Percentiles rank a stretch among this genome's conserved stretches.
Conservation (phyloP, 257 asterid genomes). For the Datura wrightii region DNA sequence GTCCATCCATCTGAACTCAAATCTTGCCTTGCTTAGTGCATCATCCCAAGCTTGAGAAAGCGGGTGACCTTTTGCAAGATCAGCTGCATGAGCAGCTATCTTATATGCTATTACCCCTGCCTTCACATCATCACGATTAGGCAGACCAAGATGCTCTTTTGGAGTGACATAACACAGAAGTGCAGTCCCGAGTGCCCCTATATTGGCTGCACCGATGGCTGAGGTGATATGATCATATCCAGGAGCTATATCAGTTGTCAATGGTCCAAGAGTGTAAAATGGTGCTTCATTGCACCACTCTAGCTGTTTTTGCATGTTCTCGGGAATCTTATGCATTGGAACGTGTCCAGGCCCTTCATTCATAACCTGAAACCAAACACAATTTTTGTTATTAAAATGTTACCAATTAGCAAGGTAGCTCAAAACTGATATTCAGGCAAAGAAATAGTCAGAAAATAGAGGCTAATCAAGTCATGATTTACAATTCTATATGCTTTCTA, state of each 20-base stretch:
- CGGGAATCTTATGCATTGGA: slow-evolving; percentile 94
- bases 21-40: slow-evolving; percentile 92
- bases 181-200: slow-evolving; percentile 96
- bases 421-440: neutral
- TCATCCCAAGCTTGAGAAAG: slow-evolving; percentile 93
- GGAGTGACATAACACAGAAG: slow-evolving; percentile 94
- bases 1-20: slow-evolving; percentile 97
- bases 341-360: slow-evolving; percentile 96
- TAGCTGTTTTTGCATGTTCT: slow-evolving; percentile 92
- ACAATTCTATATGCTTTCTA: no score
- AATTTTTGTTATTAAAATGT: slow-evolving; percentile 14
- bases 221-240: slow-evolving; percentile 97
- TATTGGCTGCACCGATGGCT: slow-evolving; percentile 94
- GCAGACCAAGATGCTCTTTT: slow-evolving; percentile 91
- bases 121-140: slow-evolving; percentile 85
- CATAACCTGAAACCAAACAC: slow-evolving; percentile 66
- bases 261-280: slow-evolving; percentile 90
- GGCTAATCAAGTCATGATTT: neutral
- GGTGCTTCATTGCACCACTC: slow-evolving; percentile 99
- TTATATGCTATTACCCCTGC: slow-evolving; percentile 84
- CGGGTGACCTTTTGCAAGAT: slow-evolving; percentile 87
- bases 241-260: slow-evolving; percentile 93
- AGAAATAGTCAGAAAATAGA: neutral
- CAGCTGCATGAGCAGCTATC: slow-evolving; percentile 97
- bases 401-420: neutral